Evolutionary conservation across 768 basidiomycete genomes (phyloP), one percentile per base, ranked within the genome.

Genomic region (Russula olivacea): DNA sequence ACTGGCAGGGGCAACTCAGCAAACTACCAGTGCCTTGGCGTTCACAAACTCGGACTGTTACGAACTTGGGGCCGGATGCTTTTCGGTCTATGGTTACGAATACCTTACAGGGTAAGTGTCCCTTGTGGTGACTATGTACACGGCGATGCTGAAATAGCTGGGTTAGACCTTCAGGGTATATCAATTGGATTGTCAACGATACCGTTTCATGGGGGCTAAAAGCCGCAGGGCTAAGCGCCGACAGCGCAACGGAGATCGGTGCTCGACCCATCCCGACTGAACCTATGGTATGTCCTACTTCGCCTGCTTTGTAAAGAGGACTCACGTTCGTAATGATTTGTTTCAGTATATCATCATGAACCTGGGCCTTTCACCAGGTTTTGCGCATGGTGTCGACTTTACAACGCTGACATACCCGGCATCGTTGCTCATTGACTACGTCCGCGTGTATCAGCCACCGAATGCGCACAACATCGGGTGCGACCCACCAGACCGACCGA

Each of bases 361-460:
- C 72, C 76, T 94, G 69, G 94, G 92, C 58, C 85, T 96, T 74
- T 93, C 91, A 4, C 75, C 77, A 58, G 90, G 88, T 73, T 97
- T 97, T 69, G 87, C 85, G 12, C 67, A 63, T 41, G 53, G 73
- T 4, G 84, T 94, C 55, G 87, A 97, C 75, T 78, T 91, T 55
- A 74, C 80, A 19, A 78, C 87, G 62, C 76, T 96, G 23, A 76
- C 75, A 19, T 93, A 91, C 76, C 93, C 93, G 9, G 71, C 74
- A 61, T 72, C 77, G 72, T 86, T 97, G 90, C 78, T 76, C 53
- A 78, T 96, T 47, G 92, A 97, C 71, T 97, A 88, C 76, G 84
- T 98, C 59, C 84, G 95, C 25, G 90, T 98, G 9, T 98, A 97
- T 74, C 95, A 97, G 71, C 83, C 83, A 3, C 76, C 80, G 69